A percentile compares a stretch with the other conserved stretches of the same genome.
These are phyloP conservation scores for Buddleja alternifolia DNA, from an alignment of 257 asterid genomes.

Conservation along the genomic window DNA sequence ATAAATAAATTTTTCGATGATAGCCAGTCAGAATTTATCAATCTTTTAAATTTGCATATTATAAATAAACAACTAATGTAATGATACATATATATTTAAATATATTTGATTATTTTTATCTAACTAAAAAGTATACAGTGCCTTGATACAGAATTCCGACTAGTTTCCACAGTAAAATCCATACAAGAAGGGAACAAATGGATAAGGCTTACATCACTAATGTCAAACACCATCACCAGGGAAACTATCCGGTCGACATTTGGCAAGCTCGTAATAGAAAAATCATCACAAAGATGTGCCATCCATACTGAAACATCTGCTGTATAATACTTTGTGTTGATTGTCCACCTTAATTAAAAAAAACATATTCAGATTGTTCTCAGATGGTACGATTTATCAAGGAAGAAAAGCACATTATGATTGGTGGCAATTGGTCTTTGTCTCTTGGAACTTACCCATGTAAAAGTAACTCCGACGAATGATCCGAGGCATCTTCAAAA, in stretches of 20 bases:
- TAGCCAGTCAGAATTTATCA: too few relatives aligned
- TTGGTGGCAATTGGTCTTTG: slow-evolving; percentile 20
- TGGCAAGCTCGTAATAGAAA: slow-evolving; percentile 54
- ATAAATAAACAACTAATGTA: too few relatives aligned
- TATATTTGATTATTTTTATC: too few relatives aligned
- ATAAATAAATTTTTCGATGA: too few relatives aligned
- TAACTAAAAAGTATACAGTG: too few relatives aligned
- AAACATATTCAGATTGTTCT: slow-evolving; percentile 29
- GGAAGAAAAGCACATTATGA: slow-evolving; percentile 4
- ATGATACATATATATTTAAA: too few relatives aligned
- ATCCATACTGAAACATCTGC: slow-evolving; percentile 86
- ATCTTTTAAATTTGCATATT: too few relatives aligned
- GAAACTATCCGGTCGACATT: slow-evolving; percentile 55
- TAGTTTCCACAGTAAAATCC: not conserved
- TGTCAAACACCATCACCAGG: slow-evolving; percentile 88
- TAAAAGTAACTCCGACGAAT: slow-evolving; percentile 54
- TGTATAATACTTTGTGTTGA: slow-evolving; percentile 86
- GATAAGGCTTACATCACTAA: slow-evolving; percentile 60
- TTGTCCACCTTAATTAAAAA: slow-evolving; percentile 68
- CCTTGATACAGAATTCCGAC: too few relatives aligned
- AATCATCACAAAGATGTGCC: slow-evolving; percentile 67
- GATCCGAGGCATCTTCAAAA: slow-evolving; percentile 65
- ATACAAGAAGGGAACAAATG: slow-evolving; percentile 22
- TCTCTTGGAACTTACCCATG: slow-evolving; percentile 59
- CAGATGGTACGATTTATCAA: slow-evolving; percentile 17